phyloP scores from a whole-genome alignment of 108 stramenopile genomes.

The Schizochytrium sp. region DNA sequence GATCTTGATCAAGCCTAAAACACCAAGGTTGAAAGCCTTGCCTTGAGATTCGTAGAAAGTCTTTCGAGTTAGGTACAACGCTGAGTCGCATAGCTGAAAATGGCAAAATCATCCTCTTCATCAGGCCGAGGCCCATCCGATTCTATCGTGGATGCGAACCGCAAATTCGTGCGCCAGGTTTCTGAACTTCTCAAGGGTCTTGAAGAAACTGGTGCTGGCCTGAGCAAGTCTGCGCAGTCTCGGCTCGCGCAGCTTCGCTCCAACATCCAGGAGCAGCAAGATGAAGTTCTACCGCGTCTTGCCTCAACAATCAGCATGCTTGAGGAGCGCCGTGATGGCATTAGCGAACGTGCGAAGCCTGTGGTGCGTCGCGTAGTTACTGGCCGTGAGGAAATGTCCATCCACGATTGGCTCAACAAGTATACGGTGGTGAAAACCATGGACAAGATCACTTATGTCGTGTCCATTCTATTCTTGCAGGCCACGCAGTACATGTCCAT shows the following conservation, averaged over 20 bases:
- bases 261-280: constrained; percentile 50
- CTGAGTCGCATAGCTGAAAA: too few species aligned
- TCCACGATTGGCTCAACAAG: constrained; percentile 61
- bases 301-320: not conserved
- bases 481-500: constrained; percentile 2
- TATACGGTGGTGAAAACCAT: constrained; percentile 47
- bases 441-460: constrained; percentile 56
- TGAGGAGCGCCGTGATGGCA: not conserved
- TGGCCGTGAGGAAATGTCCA: not conserved
- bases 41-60: too few species aligned
- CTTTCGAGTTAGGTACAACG: too few species aligned
- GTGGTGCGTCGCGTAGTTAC: constrained; percentile 44
- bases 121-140: not conserved
- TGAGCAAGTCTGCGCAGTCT: not conserved
- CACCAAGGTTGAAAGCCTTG: too few species aligned
- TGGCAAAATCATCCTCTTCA: not conserved
- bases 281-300: not conserved
- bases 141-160: not conserved
- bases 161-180: constrained; percentile 50
- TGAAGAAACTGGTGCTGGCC: not conserved
- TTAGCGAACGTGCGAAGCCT: constrained; percentile 1
- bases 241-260: constrained; percentile 36
- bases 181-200: constrained; percentile 23
- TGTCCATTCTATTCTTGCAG: constrained; percentile 29
- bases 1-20: too few species aligned